Evolutionary conservation across 2,329 filamentous ascomycete species (phyloP), one percentile per base, ranked within the genome.

Genomic region (Lojkania enalia): DNA sequence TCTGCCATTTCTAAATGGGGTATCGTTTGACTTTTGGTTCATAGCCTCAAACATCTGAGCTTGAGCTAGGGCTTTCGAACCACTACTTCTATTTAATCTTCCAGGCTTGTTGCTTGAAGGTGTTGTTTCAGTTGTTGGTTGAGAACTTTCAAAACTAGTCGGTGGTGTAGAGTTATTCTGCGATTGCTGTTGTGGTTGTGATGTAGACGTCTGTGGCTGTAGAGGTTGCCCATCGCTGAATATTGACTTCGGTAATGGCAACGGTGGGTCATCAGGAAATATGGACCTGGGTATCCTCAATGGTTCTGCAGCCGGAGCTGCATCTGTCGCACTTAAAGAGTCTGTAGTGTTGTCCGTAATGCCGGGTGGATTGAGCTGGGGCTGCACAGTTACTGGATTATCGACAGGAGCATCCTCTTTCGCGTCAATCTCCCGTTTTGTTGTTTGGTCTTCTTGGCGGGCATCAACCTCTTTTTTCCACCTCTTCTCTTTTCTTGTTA

Each of bases 401-500:
- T 67, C 64, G 27, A 57, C 42, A 9, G 63, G 64, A 13, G 55
- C 54, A 35, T 64, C 55, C 30, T 58, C 47, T 18, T 60, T 46
- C 1, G 46, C 44, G 33, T 66, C 48, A 6, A 66, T 58, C 5
- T 39, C 48, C 12, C 65, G 51, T 21, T 60, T 57, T 2, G 63
- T 67, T 12, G 60, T 67, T 42, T 68, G 66, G 33, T 67, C 63
- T 15, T 61, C 45, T 30, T 62, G 50, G 18, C 63, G 53, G 1
- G 33, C 55, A 4, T 49, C 46, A 1, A 20, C 21, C 20, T 67
- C 64, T 41, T 61, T 67, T 45, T 60, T 49, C 44, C 60, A 71
- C 42, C 71, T 71, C 62, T 74, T 77, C 57, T 84, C 81, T 15
- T 74, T 74, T 9, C 80, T 70, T 1, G 69, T 69, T 18, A 84